Evolutionary conservation across 768 basidiomycete genomes (phyloP), one percentile per base, ranked within the genome.

Genomic region (Boletus pseudopeckii): DNA sequence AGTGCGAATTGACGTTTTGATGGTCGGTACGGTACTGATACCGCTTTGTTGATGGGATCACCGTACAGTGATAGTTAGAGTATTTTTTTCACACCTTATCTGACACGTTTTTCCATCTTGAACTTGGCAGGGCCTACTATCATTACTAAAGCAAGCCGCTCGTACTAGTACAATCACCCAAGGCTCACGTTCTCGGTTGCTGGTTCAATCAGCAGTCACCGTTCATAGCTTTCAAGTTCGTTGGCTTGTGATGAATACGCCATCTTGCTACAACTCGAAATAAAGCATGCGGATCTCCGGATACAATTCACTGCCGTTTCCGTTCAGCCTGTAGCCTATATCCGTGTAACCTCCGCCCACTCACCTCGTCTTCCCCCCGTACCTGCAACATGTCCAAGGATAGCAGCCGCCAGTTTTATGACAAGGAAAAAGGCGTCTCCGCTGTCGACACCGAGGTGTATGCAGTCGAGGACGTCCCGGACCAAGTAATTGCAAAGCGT

Each of bases 401-500:
- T 28, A 22, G 7, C 22, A 37, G 13, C 11, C n/a, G 36, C 1
- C 42, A 42, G 2, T 51, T 32, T 5, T 44, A 59, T 13, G 68
- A 70, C 44, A 52, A 50, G 43, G 68, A 71, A 50, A 62, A 60
- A 33, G 62, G 32, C 22, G 14, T 18, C 18, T 5, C 20, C 17
- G 9, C 22, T 14, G 49, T 46, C 26, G 38, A 37, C 34, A 7
- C 46, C 8, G 42, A 58, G 18, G 24, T 36, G 10, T 37, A 45
- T n/a, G 30, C 45, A 14, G 45, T 44, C 24, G 73, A 73, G 34
- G 61, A 55, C 28, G 61, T 64, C 2, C 72, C 64, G 0, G 70
- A 71, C 34, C 40, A 57, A 42, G 63, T 59, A 14, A 64, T 74
- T 28, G 62, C 57, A 18, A 57, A 56, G 26, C 64, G 71, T 15